Evolutionary conservation across 1,139 yeast genomes (phyloP), one percentile per base, ranked within the genome.

Genomic region (Yarrowia galli): DNA sequence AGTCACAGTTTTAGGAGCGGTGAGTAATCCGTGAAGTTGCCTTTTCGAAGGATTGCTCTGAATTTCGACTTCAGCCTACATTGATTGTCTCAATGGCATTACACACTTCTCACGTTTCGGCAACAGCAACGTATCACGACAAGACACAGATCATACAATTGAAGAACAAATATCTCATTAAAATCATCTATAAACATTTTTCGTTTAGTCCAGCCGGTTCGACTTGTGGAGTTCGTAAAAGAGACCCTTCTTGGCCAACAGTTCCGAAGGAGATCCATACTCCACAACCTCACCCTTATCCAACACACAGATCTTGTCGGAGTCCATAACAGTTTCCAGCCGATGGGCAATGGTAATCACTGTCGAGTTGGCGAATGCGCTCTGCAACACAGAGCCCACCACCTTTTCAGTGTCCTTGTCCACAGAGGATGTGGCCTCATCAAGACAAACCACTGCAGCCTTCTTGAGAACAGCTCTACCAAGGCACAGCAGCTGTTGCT

Each of bases 341-440:
- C 99, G 87, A 78, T 95, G 99, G 7, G 99, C 99, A 81, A 95
- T 93, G 4, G 98, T 93, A 74, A 95, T 83, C 73, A 95, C 91
- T 0, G 98, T 93, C 67, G 96, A 89, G 46, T 81, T 77, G 1
- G 88, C 79, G 75, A 95, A 93, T 75, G 92, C 97, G 69, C 89
- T 89, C 78, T 98, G 86, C 70, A 95, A 92, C 0, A 98, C 92
- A 70, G 86, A 85, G 79, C 93, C 98, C 73, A 95, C 91, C 79
- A 88, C 86, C 13, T 97, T 89, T 78, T 95, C 98, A 0, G 97
- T 91, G 71, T 89, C 89, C 77, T 92, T 92, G 79, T 95, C 98
- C 74, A 95, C 92, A 0, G 98, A 92, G 3, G 97, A 97, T 23
- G 98, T 95, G 1, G 98, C 98, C 80, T 95, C 99, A 77, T 95